Evolutionary conservation across 805 yeast genomes (phyloP), one percentile per base, ranked within the genome.

Genomic region (Clavispora vitiphila): DNA sequence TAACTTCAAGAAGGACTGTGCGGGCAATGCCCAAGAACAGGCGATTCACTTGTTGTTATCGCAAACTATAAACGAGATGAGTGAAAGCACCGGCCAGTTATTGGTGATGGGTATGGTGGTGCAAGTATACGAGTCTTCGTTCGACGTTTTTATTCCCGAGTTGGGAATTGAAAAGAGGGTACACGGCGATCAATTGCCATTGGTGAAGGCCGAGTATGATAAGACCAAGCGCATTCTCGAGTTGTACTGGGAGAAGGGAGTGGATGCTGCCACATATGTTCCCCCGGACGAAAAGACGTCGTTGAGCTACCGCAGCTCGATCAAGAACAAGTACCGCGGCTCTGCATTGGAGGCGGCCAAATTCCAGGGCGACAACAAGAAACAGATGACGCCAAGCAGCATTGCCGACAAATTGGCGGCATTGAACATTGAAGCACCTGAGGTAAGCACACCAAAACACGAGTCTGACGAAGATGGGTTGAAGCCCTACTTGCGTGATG

Each of bases 101-200:
- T 72, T 91, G 48, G 80, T 89, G 30, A 80, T 82, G 77, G 97
- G 95, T 12, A 79, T 88, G 12, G 93, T 91, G 14, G 65, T 88
- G 20, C 96, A 89, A 61, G 97, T 91, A 8, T 90, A 91, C 61
- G 98, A 93, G 64, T 86, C 96, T 1, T 87, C 98, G 2, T 93
- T 93, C 66, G 99, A 93, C 61, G 91, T 90, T 3, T 78, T 85
- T 50, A 72, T 90, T 47, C 96, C 96, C 2, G 96, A 88, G 50
- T 84, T 89, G 66, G 97, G 97, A 34, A 85, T 90, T 53, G 97
- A 90, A 60, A 90, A 90, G 64, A 76, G 97, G 56, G 96, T 90
- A 18, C 99, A 93, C 57, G 97, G 98, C 21, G 99, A 93, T 64
- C 98, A 93, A 64, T 71, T 93, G 42, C 98, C 98, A 9, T 71